Evolutionary conservation across 148 eudicot genomes (phyloP), one percentile per base, ranked within the genome.

Genomic region (Tetragonia tetragonoides): DNA sequence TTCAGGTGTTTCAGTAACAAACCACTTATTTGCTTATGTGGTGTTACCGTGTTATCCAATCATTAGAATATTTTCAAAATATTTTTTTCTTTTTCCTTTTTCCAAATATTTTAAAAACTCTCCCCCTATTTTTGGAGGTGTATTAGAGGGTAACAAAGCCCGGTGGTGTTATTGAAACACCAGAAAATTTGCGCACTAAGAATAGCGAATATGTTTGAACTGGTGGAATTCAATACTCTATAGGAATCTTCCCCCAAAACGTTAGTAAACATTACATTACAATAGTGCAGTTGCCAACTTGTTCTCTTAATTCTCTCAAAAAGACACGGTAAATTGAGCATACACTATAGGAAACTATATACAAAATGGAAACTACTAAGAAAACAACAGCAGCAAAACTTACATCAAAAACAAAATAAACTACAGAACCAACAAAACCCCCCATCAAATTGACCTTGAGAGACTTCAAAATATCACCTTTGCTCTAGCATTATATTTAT

Each of bases 261-360:
- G 68, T 28, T 7, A 59, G 15, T 5, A 20, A 34, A 24, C 51
- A 5, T 47, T 4, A 24, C 51, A 5, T 47, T 4, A 51, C 18
- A 21, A 7, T 10, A 18, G 16, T 15, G 38, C 37, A 77, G 68
- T 34, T 54, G 8, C 18, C 38, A 28, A 66, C 28, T 79, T 74
- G 82, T 74, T 42, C 60, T 79, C 64, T 66, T 65, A 28, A 56
- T 28, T 46, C 68, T 78, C 20, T 78, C 76, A 64, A 21, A 59
- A 4, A 49, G 14, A 54, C 75, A 47, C 61, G 49, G 12, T 4
- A 24, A 47, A n/a, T 65, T 65, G 71, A 75, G 11, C 78, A 66
- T 51, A 66, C 47, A 54, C 51, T 74, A 28, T 74, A 28, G 62
- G 57, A 57, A 41, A 40, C 61, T 40, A 77, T 78, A 18, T 62